These are phyloP conservation scores for Hebeloma cylindrosporum DNA, from an alignment of 768 basidiomycete species.

Conservation along the genomic window DNA sequence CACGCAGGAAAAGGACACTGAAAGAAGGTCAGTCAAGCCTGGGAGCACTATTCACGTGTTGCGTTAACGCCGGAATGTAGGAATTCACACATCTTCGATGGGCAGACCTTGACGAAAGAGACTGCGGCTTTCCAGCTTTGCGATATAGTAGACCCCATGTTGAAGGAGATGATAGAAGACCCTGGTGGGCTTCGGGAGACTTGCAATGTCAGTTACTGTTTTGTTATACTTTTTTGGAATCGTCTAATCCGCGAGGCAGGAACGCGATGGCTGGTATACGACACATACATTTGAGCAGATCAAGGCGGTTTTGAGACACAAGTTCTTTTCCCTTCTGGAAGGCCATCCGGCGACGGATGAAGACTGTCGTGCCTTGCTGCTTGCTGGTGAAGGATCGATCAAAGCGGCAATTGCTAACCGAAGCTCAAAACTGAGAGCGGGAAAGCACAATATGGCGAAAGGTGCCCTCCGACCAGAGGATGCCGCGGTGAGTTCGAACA, in stretches of 20 bases:
- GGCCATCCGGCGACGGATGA: slow-evolving; percentile 71
- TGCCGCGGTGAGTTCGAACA: slow-evolving; percentile 60
- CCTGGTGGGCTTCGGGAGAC: slow-evolving; percentile 64
- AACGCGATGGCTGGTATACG: slow-evolving; percentile 90
- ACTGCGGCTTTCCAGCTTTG: slow-evolving; percentile 93
- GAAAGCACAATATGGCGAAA: slow-evolving; percentile 89
- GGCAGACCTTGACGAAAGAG: slow-evolving; percentile 73
- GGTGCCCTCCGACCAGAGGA: slow-evolving; percentile 81
- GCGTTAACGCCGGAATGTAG: slow-evolving; percentile 29
- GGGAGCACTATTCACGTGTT: neutral
- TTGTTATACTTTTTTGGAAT: neutral
- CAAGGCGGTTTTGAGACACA: slow-evolving; percentile 80
- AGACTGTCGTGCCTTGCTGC: slow-evolving; percentile 68
- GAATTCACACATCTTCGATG: slow-evolving; percentile 88
- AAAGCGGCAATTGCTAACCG: slow-evolving; percentile 41
- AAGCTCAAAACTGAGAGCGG: slow-evolving; percentile 55
- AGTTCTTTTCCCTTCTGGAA: slow-evolving; percentile 77
- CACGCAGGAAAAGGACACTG: slow-evolving; percentile 40
- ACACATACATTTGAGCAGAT: slow-evolving; percentile 77
- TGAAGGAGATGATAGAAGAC: slow-evolving; percentile 78
- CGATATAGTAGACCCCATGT: slow-evolving; percentile 86
- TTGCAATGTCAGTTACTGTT: slow-evolving; percentile 62
- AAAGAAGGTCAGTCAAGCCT: slow-evolving; percentile 44
- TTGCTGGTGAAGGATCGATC: slow-evolving; percentile 38
- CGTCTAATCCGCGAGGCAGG: slow-evolving; percentile 36